Conservation (phyloP, 306 rosid genomes). For the Sindora glabra region DNA sequence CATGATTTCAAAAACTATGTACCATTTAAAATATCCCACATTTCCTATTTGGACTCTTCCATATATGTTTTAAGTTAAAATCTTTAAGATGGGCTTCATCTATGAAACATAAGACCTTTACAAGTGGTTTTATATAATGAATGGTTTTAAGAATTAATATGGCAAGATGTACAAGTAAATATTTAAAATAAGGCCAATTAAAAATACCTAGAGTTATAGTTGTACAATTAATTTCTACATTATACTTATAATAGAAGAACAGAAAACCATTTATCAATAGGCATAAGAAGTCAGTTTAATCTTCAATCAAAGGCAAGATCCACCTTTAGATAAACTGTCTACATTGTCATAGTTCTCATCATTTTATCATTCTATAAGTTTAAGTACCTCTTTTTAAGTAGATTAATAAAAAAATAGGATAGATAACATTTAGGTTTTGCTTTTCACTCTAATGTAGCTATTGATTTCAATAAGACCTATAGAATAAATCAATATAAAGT, state of each 20-base stretch:
- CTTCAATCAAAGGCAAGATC: too few species aligned
- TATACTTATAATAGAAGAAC: conserved; percentile 53
- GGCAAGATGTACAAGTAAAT: background rate
- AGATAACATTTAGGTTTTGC: too few species aligned
- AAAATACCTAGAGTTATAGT: conserved; percentile 90
- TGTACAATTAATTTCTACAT: conserved; percentile 97
- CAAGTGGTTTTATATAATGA: conserved; percentile 14
- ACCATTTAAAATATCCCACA: conserved; percentile 94
- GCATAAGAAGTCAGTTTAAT: too few species aligned
- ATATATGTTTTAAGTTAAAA: conserved; percentile 76
- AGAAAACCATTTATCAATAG: too few species aligned
- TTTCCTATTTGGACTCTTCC: conserved; percentile 98
- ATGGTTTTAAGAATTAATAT: background rate
- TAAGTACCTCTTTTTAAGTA: too few species aligned
- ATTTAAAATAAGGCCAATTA: background rate
- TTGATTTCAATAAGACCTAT: background rate
- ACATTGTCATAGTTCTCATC: too few species aligned
- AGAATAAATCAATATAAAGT: background rate
- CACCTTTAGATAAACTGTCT: too few species aligned
- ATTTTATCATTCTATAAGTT: too few species aligned
- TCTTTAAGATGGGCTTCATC: conserved; percentile 85
- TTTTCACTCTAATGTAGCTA: background rate
- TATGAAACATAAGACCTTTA: conserved; percentile 26
- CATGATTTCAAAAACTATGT: conserved; percentile 16
- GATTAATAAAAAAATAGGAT: too few species aligned